Base-by-base conservation (phyloP, 1,139 yeast genomes). In the Diutina rugosa region DNA sequence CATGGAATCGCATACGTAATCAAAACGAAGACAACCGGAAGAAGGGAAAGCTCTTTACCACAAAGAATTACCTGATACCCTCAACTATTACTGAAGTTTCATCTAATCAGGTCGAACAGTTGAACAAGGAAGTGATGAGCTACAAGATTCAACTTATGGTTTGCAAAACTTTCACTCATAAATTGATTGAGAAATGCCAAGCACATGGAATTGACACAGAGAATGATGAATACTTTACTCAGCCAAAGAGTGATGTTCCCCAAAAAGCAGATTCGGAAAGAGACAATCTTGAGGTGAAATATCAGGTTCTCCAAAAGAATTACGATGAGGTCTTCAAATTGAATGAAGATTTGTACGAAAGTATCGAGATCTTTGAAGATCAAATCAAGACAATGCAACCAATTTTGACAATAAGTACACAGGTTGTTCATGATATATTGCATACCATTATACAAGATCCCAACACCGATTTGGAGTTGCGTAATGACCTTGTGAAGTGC, bases 71-170 rank as follows among this genome's bases (percentile, higher is more conserved):
- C 26, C 45, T 18, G 44, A 49, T 49, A 38, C 53, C 53, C n/a
- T 38, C 32, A 2, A 49, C 53, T 14, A 49, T 49, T 44, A 49
- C 44, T 14, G 53, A 49, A 38, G 44, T 32, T 7, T 38, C 32
- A 16, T 7, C 51, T 1, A 29, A 44, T 6, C 53, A 30, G 44
- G 53, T 10, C 52, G 72, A 71, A 49, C 73, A 72, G 3, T 64
- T 74, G 21, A 72, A 70, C 55, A 73, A 72, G 57, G 74, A 76
- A 59, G 66, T 77, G 48, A 70, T 77, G 0, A 71, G 76, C 21
- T 76, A 74, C 61, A 69, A 72, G 56, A 73, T 77, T 38, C 79
- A 77, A 61, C 69, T 77, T 46, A 68, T 71, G 61, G 67, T 76
- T 56, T 72, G 75, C 66, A 72, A 72, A 60, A 74, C 72, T 57